Percentiles rank a stretch among this genome's conserved stretches.
Evolutionary conservation across 2,329 filamentous ascomycete genomes (phyloP).

Genomic region (Biscogniauxia mediterranea): DNA sequence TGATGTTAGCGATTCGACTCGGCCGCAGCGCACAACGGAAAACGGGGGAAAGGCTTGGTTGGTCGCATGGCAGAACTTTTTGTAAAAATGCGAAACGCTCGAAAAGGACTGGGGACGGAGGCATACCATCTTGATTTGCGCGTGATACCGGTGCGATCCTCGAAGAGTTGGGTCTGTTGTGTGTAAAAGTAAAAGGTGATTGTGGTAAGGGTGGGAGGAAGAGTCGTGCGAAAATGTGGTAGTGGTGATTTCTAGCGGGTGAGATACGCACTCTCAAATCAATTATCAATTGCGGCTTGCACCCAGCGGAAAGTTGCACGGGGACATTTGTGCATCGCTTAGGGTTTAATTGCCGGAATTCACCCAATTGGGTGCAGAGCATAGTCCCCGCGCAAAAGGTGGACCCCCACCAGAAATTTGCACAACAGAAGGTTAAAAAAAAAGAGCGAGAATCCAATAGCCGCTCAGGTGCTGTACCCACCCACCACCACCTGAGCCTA

Average conservation of each 20-base stretch:
- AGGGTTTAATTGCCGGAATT: slow-evolving; percentile 31
- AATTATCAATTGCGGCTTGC: slow-evolving; percentile 25
- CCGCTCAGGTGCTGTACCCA: neutral
- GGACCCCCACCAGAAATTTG: neutral
- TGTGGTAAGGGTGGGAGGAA: slow-evolving; percentile 24
- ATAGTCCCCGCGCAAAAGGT: neutral
- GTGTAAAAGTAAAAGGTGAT: slow-evolving; percentile 25
- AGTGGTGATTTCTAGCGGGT: slow-evolving; percentile 16
- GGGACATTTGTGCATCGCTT: slow-evolving; percentile 28
- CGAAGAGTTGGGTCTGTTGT: slow-evolving; percentile 53
- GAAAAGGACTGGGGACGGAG: slow-evolving; percentile 19
- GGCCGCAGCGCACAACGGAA: slow-evolving; percentile 4
- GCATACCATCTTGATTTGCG: slow-evolving; percentile 60
- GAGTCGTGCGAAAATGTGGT: slow-evolving; percentile 20
- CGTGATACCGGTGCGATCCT: slow-evolving; percentile 62
- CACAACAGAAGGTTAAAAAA: slow-evolving; percentile 1
- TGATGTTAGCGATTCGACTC: slow-evolving; percentile 23
- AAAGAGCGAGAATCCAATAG: slow-evolving; percentile 3
- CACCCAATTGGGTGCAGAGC: slow-evolving; percentile 25
- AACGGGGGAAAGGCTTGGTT: neutral
- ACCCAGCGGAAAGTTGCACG: neutral
- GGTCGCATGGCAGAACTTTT: neutral
- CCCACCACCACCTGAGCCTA: neutral
- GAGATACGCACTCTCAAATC: slow-evolving; percentile 13
- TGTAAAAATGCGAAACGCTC: neutral